Evolutionary conservation across 2,329 filamentous ascomycete genomes (phyloP), one percentile per base, ranked within the genome.

Genomic region (Neobulgaria alba): DNA sequence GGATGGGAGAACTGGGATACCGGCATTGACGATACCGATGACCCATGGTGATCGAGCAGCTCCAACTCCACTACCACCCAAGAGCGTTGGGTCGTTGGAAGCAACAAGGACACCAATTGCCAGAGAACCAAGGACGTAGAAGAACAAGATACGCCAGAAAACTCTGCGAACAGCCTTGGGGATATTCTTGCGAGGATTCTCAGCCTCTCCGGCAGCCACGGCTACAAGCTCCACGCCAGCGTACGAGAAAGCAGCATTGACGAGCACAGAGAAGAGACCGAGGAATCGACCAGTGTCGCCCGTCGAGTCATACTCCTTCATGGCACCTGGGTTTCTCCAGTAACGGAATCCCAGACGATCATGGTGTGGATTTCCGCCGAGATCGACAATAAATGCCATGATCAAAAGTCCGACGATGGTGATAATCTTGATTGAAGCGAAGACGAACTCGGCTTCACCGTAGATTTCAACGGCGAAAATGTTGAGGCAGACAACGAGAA

Each of bases 311-410:
- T 71, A 69, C 46, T 79, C 72, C 2, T 73, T 72, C 57, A 90
- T 89, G 0, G 84, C 69, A 1, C 85, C 85, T 0, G 84, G 85
- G 0, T 74, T 64, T 3, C 71, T 66, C 76, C 77, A 82, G 58
- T 73, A 77, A 18, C 75, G 71, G 57, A 90, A 90, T 1, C 85
- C 85, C 47, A 85, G 85, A 0, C 74, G 67, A 50, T 89, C 82
- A 29, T 74, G 67, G 1, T 77, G 59, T 0, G 87, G 87, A 51
- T 90, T 92, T 2, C 83, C 87, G 5, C 86, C 87, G 1, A 92
- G 65, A 80, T 92, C 90, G 49, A 79, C 77, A 49, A 93, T 71
- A 55, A 94, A 86, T 2, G 86, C 90, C 64, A 85, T 89, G 48
- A 77, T 53, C 50, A 89, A 72, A 37, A 90, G 68, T 1, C 76